phyloP scores from a whole-genome alignment of 1,284 basidiomycete species.

The Thecaphora thlaspeos region DNA sequence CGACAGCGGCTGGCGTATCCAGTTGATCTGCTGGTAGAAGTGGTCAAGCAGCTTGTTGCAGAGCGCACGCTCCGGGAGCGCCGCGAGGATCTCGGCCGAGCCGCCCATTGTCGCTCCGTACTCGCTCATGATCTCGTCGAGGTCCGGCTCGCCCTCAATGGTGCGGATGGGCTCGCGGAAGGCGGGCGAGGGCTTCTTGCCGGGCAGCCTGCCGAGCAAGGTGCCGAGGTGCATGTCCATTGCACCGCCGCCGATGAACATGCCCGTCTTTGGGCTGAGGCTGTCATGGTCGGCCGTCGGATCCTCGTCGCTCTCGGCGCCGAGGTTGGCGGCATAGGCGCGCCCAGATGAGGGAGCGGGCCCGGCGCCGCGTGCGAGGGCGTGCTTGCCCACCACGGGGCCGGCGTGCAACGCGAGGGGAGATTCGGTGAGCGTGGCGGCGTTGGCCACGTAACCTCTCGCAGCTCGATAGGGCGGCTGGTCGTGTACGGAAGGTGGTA shows the following conservation, averaged over 20 bases:
- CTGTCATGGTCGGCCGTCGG: background rate
- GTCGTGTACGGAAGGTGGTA: background rate
- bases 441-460: background rate
- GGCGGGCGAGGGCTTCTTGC: conserved; percentile 17
- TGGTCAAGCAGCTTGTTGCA: conserved; percentile 39
- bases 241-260: conserved; percentile 33
- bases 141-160: conserved; percentile 25
- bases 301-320: background rate
- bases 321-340: too few relatives aligned
- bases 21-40: conserved; percentile 48
- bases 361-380: too few relatives aligned
- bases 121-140: conserved; percentile 44
- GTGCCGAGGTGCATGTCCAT: conserved; percentile 44
- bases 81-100: conserved; percentile 28
- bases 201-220: conserved; percentile 34
- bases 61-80: conserved; percentile 30
- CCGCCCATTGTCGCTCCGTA: conserved; percentile 36
- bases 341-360: too few relatives aligned
- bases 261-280: conserved; percentile 37
- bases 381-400: too few relatives aligned
- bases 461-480: conserved; percentile 7
- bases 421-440: background rate
- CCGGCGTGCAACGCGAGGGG: conserved; percentile 1
- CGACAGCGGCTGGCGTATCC: conserved; percentile 47
- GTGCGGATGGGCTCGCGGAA: conserved; percentile 30